Evolutionary conservation across 257 asterid genomes (phyloP).

Genomic region (Ophiorrhiza pumila): DNA sequence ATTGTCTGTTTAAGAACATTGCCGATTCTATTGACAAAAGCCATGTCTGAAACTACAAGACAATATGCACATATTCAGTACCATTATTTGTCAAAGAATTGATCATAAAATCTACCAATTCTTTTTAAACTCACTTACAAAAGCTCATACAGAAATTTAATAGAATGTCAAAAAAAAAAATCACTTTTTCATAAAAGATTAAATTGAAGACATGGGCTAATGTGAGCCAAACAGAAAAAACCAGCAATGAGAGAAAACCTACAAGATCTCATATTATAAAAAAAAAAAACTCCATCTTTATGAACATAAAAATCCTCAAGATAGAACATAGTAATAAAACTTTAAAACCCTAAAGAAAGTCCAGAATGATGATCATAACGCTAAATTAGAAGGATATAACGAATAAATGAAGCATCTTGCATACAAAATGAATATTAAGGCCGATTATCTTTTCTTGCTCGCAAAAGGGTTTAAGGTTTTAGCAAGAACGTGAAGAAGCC

Average conservation of each 20-base stretch:
- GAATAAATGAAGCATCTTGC: neutral
- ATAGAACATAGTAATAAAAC: neutral
- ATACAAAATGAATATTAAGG: neutral
- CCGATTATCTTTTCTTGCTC: neutral
- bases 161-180: neutral
- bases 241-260: neutral
- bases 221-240: neutral
- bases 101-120: neutral
- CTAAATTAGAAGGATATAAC: neutral
- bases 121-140: neutral
- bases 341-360: neutral
- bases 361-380: too few species aligned
- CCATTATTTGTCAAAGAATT: neutral
- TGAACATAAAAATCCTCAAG: neutral
- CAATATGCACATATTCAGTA: neutral
- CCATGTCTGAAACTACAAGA: conserved; percentile 51
- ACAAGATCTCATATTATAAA: neutral
- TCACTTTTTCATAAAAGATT: too few species aligned
- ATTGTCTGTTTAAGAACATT: conserved; percentile 47
- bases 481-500: neutral
- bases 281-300: neutral
- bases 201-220: neutral
- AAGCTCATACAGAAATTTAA: too few species aligned
- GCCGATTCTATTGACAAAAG: conserved; percentile 69
- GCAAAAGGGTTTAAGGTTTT: neutral